Evolutionary conservation across 2,329 filamentous ascomycete species (phyloP).

Genomic region (Trematosphaeria pertusa): DNA sequence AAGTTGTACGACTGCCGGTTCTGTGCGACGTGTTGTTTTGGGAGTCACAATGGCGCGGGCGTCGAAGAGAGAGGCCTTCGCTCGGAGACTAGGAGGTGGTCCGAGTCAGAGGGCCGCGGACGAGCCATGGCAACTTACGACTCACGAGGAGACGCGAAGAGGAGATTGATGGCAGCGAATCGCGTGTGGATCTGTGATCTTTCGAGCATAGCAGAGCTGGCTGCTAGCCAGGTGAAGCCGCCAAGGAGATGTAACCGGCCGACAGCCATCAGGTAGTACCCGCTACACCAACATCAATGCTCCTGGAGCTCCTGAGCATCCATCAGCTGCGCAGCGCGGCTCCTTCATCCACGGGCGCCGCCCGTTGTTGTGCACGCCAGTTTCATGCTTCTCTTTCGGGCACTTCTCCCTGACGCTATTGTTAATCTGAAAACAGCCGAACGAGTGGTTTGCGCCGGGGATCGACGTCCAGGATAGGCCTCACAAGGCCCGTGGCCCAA

Average conservation of each 20-base stretch:
- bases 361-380: background rate
- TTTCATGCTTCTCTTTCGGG: slow-evolving; percentile 1
- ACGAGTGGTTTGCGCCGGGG: slow-evolving; percentile 1
- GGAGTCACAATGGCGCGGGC: background rate
- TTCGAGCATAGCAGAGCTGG: no score
- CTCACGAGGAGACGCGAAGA: background rate
- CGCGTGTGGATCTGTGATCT: no score
- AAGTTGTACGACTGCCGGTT: slow-evolving; percentile 1
- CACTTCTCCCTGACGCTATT: background rate
- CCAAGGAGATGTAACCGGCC: no score
- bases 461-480: background rate
- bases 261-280: background rate
- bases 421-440: slow-evolving; percentile 7
- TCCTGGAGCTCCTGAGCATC: background rate
- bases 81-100: no score
- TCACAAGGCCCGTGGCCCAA: background rate
- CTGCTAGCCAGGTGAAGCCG: no score
- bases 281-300: background rate
- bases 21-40: background rate
- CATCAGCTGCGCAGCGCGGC: background rate
- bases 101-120: background rate
- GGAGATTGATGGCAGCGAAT: background rate
- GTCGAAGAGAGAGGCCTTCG: background rate
- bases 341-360: slow-evolving; percentile 8
- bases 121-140: background rate